Evolutionary conservation across 768 basidiomycete species (phyloP), one percentile per base, ranked within the genome.

Genomic region (Xanthoconium stramineum): DNA sequence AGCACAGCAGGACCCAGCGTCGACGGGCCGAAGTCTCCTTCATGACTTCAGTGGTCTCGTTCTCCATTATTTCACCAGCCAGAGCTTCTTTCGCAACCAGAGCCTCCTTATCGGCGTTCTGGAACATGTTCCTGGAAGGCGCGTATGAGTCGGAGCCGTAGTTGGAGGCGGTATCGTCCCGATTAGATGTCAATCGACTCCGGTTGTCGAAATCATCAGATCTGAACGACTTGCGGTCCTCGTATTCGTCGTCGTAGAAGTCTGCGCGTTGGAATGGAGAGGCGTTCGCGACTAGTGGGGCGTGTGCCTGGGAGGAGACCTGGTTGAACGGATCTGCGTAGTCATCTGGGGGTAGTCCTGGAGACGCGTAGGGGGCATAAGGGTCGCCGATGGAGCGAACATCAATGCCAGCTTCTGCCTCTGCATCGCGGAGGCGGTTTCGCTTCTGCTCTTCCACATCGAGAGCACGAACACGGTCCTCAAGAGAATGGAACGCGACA

Each of bases 101-200:
- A 6, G 80, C 86, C 59, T 85, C 83, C 68, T 85, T 88, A 59
- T 93, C 88, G 2, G 84, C 80, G 57, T 84, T 85, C 61, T 89
- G 86, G 82, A 98, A 97, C 95, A 97, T 98, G 64, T 97, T 97
- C 33, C 92, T 76, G 0, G 91, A 94, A 0, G 95, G 95, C 0
- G 94, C 95, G 64, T 97, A 98, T 0, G 89, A 90, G 67, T 97
- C 94, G 4, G 91, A 91, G 5, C 94, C 94, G 61, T 89, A 86
- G 65, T 91, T 89, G 0, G 91, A 93, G 45, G 78, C 78, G 0
- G 85, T 80, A 43, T 94, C 91, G 57, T 90, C 90, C 30, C 85
- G 82, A 58, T 89, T 82, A 52, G 84, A 88, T 0, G 90, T 91
- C 50, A 89, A 81, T 51, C 86, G 80, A 64, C 87, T 93, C 8